Evolutionary conservation across 306 rosid species (phyloP).

Genomic region (Begonia masoniana): DNA sequence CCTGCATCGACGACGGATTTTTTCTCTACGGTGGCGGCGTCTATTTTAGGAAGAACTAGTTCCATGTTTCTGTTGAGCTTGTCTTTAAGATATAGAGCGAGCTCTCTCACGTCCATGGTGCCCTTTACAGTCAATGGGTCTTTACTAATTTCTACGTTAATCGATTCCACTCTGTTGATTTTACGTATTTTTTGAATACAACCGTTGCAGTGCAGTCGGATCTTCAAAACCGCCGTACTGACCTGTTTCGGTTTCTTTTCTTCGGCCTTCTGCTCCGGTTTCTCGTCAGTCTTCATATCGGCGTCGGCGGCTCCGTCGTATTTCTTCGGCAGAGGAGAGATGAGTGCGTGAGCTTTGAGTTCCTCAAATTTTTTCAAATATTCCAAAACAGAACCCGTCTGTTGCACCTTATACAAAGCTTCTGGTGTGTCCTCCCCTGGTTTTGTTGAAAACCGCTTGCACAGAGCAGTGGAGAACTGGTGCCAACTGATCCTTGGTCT

Average conservation of each 20-base stretch:
- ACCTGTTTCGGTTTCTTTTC: conserved; percentile 53
- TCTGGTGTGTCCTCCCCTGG: too few species aligned
- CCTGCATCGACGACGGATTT: conserved; percentile 14
- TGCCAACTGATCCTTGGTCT: too few species aligned
- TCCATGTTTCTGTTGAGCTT: conserved; percentile 56
- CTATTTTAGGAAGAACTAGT: conserved; percentile 47
- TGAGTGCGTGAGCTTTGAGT: too few species aligned
- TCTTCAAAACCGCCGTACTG: conserved; percentile 54
- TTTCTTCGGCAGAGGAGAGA: conserved; percentile 59
- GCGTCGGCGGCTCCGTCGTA: conserved; percentile 21
- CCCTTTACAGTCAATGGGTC: conserved; percentile 64
- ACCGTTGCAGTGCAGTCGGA: conserved; percentile 76
- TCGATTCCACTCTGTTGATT: conserved; percentile 52
- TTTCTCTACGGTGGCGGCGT: conserved; percentile 18
- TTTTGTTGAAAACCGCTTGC: too few species aligned
- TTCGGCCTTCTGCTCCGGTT: background rate
- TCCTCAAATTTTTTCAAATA: too few species aligned
- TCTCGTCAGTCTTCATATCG: conserved; percentile 31
- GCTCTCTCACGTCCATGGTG: conserved; percentile 35
- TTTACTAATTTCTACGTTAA: conserved; percentile 34
- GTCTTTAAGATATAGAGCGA: conserved; percentile 26
- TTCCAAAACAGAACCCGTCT: too few species aligned
- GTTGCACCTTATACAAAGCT: too few species aligned
- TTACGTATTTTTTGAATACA: conserved; percentile 57
- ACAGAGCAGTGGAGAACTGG: too few species aligned